Evolutionary conservation across 2,329 filamentous ascomycete species (phyloP).

Genomic region (Sclerotinia minor): DNA sequence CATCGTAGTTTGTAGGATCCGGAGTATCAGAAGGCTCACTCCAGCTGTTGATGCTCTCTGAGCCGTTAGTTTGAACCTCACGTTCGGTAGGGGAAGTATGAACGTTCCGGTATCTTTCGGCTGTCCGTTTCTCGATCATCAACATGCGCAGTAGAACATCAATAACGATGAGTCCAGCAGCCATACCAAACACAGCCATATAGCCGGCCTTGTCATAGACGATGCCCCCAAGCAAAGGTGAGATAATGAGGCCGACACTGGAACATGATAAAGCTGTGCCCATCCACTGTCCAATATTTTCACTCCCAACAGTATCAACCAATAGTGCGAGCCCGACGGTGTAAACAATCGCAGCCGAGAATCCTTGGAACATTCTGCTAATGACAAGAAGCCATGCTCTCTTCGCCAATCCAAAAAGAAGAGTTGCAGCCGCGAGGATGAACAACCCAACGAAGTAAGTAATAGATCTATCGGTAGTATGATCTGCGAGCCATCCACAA

Average conservation of each 20-base stretch:
- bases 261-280: slow-evolving; percentile 61
- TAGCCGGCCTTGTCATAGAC: slow-evolving; percentile 50
- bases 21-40: neutral
- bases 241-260: slow-evolving; percentile 55
- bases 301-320: slow-evolving; percentile 65
- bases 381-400: slow-evolving; percentile 17
- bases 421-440: slow-evolving; percentile 46
- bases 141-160: slow-evolving; percentile 55
- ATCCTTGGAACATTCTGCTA: slow-evolving; percentile 25
- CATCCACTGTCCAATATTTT: slow-evolving; percentile 60
- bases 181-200: slow-evolving; percentile 57
- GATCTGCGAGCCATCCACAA: slow-evolving; percentile 50
- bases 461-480: slow-evolving; percentile 57
- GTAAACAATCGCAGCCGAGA: slow-evolving; percentile 69
- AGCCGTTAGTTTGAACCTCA: neutral
- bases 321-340: slow-evolving; percentile 68
- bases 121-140: slow-evolving; percentile 57
- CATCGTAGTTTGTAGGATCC: slow-evolving; percentile 13
- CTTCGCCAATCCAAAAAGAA: slow-evolving; percentile 61
- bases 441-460: slow-evolving; percentile 62
- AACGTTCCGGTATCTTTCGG: slow-evolving; percentile 43
- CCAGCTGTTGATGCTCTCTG: neutral
- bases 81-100: neutral
- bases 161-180: slow-evolving; percentile 53
- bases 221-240: slow-evolving; percentile 44